A percentile compares a stretch with the other conserved stretches of the same genome.
phyloP scores from a whole-genome alignment of 148 eudicot genomes.

The Nepenthes gracilis region DNA sequence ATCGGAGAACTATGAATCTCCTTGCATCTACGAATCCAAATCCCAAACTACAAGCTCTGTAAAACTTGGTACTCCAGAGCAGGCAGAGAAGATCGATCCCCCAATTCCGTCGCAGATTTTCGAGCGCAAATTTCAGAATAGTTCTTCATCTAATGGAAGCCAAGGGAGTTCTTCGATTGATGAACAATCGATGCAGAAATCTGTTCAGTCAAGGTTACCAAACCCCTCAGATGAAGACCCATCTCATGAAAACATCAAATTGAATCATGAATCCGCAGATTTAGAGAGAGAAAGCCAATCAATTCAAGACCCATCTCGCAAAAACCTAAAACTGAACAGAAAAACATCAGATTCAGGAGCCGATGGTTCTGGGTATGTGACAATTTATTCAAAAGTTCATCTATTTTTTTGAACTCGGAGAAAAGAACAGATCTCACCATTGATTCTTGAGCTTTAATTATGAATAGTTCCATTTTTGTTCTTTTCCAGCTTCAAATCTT shows the following conservation, averaged over 20 bases:
- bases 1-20: constrained; percentile 23
- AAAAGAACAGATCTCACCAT: background rate
- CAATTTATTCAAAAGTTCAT: background rate
- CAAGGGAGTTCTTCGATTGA: too few relatives aligned
- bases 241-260: background rate
- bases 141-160: too few relatives aligned
- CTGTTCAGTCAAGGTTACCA: background rate
- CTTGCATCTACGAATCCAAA: constrained; percentile 22
- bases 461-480: background rate
- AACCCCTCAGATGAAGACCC: background rate
- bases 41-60: background rate
- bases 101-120: background rate
- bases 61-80: constrained; percentile 1
- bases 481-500: constrained; percentile 6
- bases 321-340: too few relatives aligned
- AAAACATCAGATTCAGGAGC: background rate
- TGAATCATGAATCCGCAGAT: background rate
- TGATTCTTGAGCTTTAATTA: background rate
- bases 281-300: too few relatives aligned
- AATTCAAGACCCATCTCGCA: too few relatives aligned
- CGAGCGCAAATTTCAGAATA: background rate
- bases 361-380: background rate
- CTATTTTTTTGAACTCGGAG: background rate
- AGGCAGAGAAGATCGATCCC: constrained; percentile 2
- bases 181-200: background rate